phyloP scores from a whole-genome alignment of 2,329 filamentous ascomycete species.

The Basipetospora chlamydospora region DNA sequence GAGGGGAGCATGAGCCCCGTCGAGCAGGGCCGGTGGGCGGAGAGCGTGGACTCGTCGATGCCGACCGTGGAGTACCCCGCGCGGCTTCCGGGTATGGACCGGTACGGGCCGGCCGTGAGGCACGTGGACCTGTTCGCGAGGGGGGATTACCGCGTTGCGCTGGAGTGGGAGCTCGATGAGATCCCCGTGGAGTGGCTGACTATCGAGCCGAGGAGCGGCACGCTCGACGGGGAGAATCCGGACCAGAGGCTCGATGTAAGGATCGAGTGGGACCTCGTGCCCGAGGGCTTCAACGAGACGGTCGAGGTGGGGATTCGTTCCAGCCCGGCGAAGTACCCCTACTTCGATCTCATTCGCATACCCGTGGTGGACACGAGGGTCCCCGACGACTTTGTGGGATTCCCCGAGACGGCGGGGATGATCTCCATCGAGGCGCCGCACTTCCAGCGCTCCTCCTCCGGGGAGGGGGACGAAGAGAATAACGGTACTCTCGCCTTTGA shows the following conservation, averaged over 20 bases:
- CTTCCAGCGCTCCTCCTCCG: conserved; percentile 7
- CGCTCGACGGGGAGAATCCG: conserved; percentile 1
- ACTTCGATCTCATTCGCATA: conserved; percentile 3
- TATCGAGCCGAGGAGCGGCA: not conserved
- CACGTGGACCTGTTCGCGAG: conserved; percentile 35
- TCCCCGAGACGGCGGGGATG: conserved; percentile 13
- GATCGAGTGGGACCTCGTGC: conserved; percentile 2
- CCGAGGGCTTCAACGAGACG: not conserved
- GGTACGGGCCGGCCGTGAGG: conserved; percentile 26
- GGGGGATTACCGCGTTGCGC: conserved; percentile 19
- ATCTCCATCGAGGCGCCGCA: conserved; percentile 16
- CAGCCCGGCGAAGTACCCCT: conserved; percentile 1
- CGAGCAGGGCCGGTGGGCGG: conserved; percentile 38
- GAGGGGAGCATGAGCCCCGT: conserved; percentile 38
- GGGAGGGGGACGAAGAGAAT: not conserved
- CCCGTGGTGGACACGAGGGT: conserved; percentile 1
- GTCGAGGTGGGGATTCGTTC: conserved; percentile 1
- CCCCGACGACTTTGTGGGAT: conserved; percentile 13
- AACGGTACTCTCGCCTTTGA: conserved; percentile 9
- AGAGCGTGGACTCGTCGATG: conserved; percentile 26
- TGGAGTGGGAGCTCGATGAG: conserved; percentile 8
- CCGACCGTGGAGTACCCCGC: conserved; percentile 19
- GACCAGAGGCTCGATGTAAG: not conserved
- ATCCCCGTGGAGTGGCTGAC: conserved; percentile 6
- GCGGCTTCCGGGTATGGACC: conserved; percentile 22